Percentiles rank a stretch among this genome's conserved stretches.
These are phyloP conservation scores for Cyberlindnera samutprakarnensis DNA, from an alignment of 805 yeast species.

Conservation along the genomic window DNA sequence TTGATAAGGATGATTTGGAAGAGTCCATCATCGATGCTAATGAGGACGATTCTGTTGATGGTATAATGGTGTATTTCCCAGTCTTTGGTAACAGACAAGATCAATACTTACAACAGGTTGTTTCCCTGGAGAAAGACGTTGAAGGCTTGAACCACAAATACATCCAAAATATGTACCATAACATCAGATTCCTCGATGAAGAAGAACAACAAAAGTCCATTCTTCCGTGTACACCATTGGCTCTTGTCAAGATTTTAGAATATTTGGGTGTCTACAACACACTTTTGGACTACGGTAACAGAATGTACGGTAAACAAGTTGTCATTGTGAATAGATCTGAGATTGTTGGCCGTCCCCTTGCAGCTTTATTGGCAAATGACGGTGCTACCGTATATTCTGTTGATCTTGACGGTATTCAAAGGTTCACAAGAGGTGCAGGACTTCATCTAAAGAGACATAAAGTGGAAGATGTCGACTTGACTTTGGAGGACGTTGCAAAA, in stretches of 20 bases:
- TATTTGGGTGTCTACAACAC: conserved; percentile 82
- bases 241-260: conserved; percentile 88
- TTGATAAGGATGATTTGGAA: conserved; percentile 76
- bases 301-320: conserved; percentile 87
- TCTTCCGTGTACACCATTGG: conserved; percentile 94
- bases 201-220: conserved; percentile 68
- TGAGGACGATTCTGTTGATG: conserved; percentile 65
- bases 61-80: conserved; percentile 96
- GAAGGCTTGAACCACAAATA: conserved; percentile 91
- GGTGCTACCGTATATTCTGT: conserved; percentile 95
- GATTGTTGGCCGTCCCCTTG: conserved; percentile 95
- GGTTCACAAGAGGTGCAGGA: conserved; percentile 92
- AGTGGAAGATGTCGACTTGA: conserved; percentile 49
- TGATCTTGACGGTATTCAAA: conserved; percentile 81
- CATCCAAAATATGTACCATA: conserved; percentile 92
- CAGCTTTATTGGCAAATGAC: conserved; percentile 92
- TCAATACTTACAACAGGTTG: conserved; percentile 90
- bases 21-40: conserved; percentile 79
- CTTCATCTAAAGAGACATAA: conserved; percentile 74
- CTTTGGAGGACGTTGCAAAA: conserved; percentile 59
- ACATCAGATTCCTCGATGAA: conserved; percentile 74
- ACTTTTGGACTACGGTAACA: conserved; percentile 78
- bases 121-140: conserved; percentile 87
- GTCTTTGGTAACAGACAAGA: conserved; percentile 95
- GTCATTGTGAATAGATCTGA: conserved; percentile 91